Conservation (phyloP, 2,329 filamentous ascomycete genomes). For the Aspergillus pseudoterreus region DNA sequence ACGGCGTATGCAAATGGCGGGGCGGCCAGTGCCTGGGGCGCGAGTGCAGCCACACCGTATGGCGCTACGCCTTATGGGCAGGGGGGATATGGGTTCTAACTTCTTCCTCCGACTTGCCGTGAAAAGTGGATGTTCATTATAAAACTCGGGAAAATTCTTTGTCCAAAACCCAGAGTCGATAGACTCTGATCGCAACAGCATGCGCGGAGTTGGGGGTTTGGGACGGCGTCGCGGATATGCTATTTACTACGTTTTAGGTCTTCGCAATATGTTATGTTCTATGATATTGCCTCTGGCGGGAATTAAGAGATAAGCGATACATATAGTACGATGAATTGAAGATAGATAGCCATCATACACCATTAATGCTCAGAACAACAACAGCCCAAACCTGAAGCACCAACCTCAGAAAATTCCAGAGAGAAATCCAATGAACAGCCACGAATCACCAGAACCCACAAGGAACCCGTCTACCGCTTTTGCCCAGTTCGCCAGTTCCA, state of each 20-base stretch:
- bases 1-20: conserved; percentile 45
- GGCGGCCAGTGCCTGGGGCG: conserved; percentile 62
- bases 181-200: no score
- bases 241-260: no score
- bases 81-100: conserved; percentile 27
- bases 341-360: conserved; percentile 1
- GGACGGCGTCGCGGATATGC: no score
- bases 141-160: no score
- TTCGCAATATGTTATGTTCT: no score
- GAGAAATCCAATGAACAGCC: neutral
- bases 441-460: neutral
- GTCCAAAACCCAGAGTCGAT: neutral
- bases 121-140: neutral
- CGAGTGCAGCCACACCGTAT: conserved; percentile 58
- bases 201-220: no score
- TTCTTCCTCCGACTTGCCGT: neutral
- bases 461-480: conserved; percentile 11
- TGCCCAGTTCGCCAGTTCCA: conserved; percentile 8
- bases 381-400: neutral
- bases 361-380: neutral
- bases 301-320: neutral
- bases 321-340: neutral
- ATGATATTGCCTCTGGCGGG: neutral
- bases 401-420: neutral
- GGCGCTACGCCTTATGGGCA: conserved; percentile 36